Conservation (phyloP, 306 rosid species). For the Dalbergia oliveri region DNA sequence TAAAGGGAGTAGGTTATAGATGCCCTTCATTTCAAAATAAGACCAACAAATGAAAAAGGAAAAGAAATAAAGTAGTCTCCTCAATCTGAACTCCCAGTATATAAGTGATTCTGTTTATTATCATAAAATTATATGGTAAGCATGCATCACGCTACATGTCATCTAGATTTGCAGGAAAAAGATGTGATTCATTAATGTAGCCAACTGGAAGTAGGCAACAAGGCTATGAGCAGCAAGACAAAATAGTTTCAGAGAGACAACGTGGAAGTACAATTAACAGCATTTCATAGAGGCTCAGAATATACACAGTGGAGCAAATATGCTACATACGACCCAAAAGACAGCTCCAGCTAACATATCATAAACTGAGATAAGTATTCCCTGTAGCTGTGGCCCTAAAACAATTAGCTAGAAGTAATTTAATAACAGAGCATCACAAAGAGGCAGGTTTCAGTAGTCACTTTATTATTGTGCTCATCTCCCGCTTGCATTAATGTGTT, state of each 20-base stretch:
- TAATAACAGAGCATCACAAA: background rate
- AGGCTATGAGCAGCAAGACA: conserved; percentile 19
- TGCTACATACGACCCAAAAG: conserved; percentile 15
- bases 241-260: conserved; percentile 24
- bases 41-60: conserved; percentile 12
- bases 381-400: background rate
- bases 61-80: conserved; percentile 12
- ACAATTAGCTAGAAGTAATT: background rate
- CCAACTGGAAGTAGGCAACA: conserved; percentile 4
- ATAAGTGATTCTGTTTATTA: conserved; percentile 8
- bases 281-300: conserved; percentile 32
- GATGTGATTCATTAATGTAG: conserved; percentile 26
- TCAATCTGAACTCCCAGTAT: conserved; percentile 17
- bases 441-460: conserved; percentile 8
- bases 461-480: conserved; percentile 18
- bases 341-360: background rate
- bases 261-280: background rate
- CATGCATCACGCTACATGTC: conserved; percentile 17
- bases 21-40: conserved; percentile 24
- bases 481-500: conserved; percentile 4
- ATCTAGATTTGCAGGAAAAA: conserved; percentile 29
- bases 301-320: conserved; percentile 12
- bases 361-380: conserved; percentile 25
- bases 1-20: background rate
- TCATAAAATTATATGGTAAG: conserved; percentile 21